A percentile compares a stretch with the other conserved stretches of the same genome.
phyloP scores from a whole-genome alignment of 1,139 yeast species.

The Magnusiomyces suaveolens region DNA sequence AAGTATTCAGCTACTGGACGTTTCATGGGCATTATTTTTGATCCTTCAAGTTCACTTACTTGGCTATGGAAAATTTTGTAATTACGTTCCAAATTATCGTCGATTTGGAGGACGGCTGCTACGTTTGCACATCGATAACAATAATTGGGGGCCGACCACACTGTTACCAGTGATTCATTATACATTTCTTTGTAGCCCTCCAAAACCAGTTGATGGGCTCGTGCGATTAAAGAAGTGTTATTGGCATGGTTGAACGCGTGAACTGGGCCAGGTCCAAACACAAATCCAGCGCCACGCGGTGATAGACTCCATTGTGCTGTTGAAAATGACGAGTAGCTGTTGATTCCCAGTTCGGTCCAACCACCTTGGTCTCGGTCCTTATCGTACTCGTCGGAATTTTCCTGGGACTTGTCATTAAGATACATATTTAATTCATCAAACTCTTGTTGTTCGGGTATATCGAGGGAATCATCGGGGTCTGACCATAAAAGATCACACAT shows the following conservation, averaged over 20 bases:
- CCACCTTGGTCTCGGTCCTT: conserved; percentile 1
- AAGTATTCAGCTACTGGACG: conserved; percentile 75
- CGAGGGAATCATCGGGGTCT: conserved; percentile 73
- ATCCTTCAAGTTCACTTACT: conserved; percentile 44
- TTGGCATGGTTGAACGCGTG: conserved; percentile 67
- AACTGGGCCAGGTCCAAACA: conserved; percentile 79
- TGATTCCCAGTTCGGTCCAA: neutral
- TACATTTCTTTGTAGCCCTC: conserved; percentile 90
- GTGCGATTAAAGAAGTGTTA: conserved; percentile 75
- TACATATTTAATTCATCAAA: conserved; percentile 3
- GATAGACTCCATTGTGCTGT: conserved; percentile 67
- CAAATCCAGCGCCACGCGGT: conserved; percentile 96
- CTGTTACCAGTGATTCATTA: conserved; percentile 79
- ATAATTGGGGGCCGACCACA: no score
- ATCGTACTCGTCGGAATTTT: conserved; percentile 2
- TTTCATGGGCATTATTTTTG: conserved; percentile 51
- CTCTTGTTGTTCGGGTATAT: conserved; percentile 10
- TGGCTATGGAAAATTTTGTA: conserved; percentile 86
- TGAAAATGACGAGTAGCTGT: neutral
- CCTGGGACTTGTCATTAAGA: conserved; percentile 5
- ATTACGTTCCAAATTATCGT: conserved; percentile 57
- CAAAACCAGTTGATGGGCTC: conserved; percentile 97
- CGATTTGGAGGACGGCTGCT: conserved; percentile 77
- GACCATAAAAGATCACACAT: conserved; percentile 98
- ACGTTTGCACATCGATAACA: conserved; percentile 94